Conservation (phyloP, 1,139 yeast species). For the Casaregolazyma lundiana region DNA sequence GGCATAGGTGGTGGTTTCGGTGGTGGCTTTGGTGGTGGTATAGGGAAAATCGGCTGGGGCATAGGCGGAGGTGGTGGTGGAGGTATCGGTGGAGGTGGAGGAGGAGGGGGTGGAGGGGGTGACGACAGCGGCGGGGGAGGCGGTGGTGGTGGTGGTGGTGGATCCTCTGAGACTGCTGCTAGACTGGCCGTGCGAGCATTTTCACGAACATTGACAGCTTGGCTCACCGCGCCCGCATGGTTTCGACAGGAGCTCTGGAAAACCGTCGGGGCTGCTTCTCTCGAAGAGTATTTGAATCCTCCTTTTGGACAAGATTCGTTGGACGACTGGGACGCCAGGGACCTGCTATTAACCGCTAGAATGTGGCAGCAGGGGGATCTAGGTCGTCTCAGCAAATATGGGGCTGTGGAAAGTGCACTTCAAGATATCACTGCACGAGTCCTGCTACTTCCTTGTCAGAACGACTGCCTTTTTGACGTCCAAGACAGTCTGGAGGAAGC, state of each 20-base stretch:
- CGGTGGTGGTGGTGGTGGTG: background rate
- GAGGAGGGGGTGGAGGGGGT: slow-evolving; percentile 41
- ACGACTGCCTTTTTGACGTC: background rate
- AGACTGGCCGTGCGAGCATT: background rate
- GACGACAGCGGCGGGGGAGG: slow-evolving; percentile 17
- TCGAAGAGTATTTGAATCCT: background rate
- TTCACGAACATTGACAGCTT: background rate
- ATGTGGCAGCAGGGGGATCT: background rate
- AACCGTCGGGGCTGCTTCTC: background rate
- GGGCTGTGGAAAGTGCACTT: background rate
- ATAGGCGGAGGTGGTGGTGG: slow-evolving; percentile 44
- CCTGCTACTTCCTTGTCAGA: background rate
- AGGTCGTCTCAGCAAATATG: background rate
- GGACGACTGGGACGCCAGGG: background rate
- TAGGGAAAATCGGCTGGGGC: slow-evolving; percentile 40
- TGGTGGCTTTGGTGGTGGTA: slow-evolving; percentile 34
- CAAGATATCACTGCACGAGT: background rate
- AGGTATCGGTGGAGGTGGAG: slow-evolving; percentile 6
- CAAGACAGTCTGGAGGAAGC: background rate
- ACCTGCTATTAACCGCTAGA: background rate
- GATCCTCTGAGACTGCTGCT: background rate
- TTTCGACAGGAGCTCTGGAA: background rate
- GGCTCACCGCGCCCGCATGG: background rate
- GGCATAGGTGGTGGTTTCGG: background rate
- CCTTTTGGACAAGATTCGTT: background rate